Evolutionary conservation across 164 flowering plant species (phyloP).

Genomic region (Echeveria elegans): DNA sequence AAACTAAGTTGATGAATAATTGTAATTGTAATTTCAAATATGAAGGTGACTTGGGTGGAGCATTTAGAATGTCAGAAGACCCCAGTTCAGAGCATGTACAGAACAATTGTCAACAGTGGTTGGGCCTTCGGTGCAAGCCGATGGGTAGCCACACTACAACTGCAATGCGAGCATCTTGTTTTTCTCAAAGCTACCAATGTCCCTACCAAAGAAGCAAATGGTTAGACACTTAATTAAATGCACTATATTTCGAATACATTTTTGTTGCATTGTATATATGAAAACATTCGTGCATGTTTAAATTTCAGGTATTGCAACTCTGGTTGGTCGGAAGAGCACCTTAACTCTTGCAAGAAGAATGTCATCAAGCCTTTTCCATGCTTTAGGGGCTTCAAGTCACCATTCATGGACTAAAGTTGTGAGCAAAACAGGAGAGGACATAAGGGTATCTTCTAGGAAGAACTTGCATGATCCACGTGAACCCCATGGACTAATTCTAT

Average conservation of each 20-base stretch:
- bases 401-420: slow-evolving; percentile 79
- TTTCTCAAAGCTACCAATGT: slow-evolving; percentile 98
- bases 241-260: not conserved
- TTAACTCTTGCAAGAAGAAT: slow-evolving; percentile 82
- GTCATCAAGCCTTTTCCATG: slow-evolving; percentile 63
- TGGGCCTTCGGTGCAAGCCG: slow-evolving; percentile 89
- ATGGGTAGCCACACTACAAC: slow-evolving; percentile 83
- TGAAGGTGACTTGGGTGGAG: slow-evolving; percentile 92
- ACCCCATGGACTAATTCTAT: slow-evolving; percentile 70
- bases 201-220: slow-evolving; percentile 87
- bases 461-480: slow-evolving; percentile 85
- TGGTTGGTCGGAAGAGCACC: slow-evolving; percentile 90
- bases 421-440: slow-evolving; percentile 64
- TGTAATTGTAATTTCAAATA: not conserved
- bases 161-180: slow-evolving; percentile 78
- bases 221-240: slow-evolving; percentile 23
- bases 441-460: slow-evolving; percentile 73
- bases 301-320: slow-evolving; percentile 58
- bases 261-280: not conserved
- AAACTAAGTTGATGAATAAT: not conserved
- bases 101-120: slow-evolving; percentile 74
- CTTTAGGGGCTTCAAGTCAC: slow-evolving; percentile 79
- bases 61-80: slow-evolving; percentile 77
- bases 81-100: slow-evolving; percentile 58
- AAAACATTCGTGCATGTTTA: too few species aligned